These are phyloP conservation scores for Cyclostephanos invisitatus DNA, from an alignment of 108 stramenopile genomes.

Conservation along the genomic window DNA sequence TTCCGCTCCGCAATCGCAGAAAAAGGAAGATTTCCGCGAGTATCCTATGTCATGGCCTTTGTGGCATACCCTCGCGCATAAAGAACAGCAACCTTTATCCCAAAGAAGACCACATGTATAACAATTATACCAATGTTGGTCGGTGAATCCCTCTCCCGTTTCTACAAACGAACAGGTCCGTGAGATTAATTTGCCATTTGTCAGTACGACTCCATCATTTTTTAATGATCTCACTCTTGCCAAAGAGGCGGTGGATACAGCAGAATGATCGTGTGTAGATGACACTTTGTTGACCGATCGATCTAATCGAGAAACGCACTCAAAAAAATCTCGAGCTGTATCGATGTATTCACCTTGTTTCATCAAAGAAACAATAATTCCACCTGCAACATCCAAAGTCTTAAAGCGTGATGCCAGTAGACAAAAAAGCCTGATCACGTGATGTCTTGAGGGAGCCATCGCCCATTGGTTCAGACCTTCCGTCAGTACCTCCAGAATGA, in stretches of 20 bases:
- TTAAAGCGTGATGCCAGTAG: constrained; percentile 41
- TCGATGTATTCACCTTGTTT: constrained; percentile 2
- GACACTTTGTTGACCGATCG: constrained; percentile 6
- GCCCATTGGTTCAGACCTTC: constrained; percentile 32
- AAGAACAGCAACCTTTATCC: constrained; percentile 86
- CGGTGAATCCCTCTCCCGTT: constrained; percentile 74
- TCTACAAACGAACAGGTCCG: constrained; percentile 66
- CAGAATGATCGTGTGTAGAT: background rate
- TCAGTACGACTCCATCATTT: constrained; percentile 5
- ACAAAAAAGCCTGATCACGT: constrained; percentile 29
- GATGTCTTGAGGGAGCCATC: background rate
- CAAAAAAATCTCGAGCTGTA: constrained; percentile 22
- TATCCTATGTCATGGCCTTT: constrained; percentile 85
- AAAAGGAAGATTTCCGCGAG: constrained; percentile 77
- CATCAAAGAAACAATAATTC: constrained; percentile 12
- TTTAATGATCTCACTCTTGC: constrained; percentile 7
- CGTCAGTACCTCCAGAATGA: constrained; percentile 22
- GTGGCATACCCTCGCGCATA: constrained; percentile 82
- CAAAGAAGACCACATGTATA: constrained; percentile 82
- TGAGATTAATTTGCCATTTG: constrained; percentile 24
- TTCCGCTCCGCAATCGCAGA: constrained; percentile 90
- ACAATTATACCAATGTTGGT: constrained; percentile 87
- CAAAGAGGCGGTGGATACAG: background rate
- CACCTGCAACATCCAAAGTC: constrained; percentile 26
- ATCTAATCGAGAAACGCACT: constrained; percentile 25